Conservation (phyloP, 768 basidiomycete species). For the Calocybe indica region DNA sequence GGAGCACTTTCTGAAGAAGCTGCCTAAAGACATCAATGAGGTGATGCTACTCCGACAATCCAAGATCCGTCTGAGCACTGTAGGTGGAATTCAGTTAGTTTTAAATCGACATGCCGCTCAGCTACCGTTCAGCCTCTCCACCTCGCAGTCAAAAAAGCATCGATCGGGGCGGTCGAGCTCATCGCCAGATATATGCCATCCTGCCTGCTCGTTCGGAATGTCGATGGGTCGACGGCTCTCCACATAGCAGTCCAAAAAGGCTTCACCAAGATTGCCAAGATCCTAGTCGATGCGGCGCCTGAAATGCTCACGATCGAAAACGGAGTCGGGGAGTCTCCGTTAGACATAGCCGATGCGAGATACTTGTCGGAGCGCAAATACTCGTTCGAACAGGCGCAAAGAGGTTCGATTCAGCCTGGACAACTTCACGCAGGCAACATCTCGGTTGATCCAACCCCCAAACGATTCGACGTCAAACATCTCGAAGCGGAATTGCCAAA, state of each 20-base stretch:
- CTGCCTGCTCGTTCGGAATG: conserved; percentile 33
- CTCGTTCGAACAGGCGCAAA: conserved; percentile 10
- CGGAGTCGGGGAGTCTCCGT: conserved; percentile 37
- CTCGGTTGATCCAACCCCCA: conserved; percentile 4
- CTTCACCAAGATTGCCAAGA: conserved; percentile 26
- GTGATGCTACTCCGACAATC: conserved; percentile 39
- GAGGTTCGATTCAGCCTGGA: neutral
- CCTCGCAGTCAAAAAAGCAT: conserved; percentile 36
- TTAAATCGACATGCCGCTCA: neutral
- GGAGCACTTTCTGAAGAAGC: conserved; percentile 38
- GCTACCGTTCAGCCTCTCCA: conserved; percentile 40
- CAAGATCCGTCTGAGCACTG: conserved; percentile 40
- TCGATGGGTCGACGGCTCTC: conserved; percentile 45
- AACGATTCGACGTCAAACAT: conserved; percentile 9
- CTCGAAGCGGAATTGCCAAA: conserved; percentile 17
- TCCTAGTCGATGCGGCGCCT: conserved; percentile 33
- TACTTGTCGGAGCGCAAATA: conserved; percentile 9
- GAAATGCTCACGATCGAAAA: conserved; percentile 44
- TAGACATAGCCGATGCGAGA: conserved; percentile 25
- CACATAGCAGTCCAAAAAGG: conserved; percentile 37
- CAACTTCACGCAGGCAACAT: conserved; percentile 1
- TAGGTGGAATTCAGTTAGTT: conserved; percentile 13
- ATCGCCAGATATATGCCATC: conserved; percentile 32
- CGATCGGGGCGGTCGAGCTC: conserved; percentile 22
- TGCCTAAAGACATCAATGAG: conserved; percentile 44